Percentiles rank a stretch among this genome's conserved stretches.
phyloP scores from a whole-genome alignment of 371 early-diverging fungal genomes.

The Massospora cicadina region DNA sequence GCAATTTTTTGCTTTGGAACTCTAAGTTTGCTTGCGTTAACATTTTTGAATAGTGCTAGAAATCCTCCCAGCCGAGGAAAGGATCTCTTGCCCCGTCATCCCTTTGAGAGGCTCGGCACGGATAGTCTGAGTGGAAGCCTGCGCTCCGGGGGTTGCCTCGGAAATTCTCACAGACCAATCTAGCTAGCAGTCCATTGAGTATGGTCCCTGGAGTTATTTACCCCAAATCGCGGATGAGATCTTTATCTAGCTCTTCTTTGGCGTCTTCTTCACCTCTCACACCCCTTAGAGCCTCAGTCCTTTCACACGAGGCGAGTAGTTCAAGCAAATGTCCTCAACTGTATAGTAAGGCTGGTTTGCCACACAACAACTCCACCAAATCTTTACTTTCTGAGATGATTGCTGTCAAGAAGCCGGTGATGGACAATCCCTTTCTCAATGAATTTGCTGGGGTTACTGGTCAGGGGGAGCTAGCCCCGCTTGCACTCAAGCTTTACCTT shows the following conservation, averaged over 20 bases:
- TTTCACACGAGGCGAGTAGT: background rate
- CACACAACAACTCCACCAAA: constrained; percentile 14
- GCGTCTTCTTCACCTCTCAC: background rate
- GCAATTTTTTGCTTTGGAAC: too few species aligned
- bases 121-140: background rate
- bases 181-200: background rate
- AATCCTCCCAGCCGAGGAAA: background rate
- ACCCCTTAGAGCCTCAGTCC: background rate
- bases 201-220: background rate
- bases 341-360: too few species aligned
- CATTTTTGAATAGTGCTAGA: too few species aligned
- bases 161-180: constrained; percentile 7
- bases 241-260: constrained; percentile 9
- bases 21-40: too few species aligned
- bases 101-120: background rate
- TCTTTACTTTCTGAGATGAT: constrained; percentile 47
- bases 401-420: constrained; percentile 31
- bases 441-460: constrained; percentile 42
- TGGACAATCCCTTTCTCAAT: constrained; percentile 55
- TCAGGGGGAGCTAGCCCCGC: constrained; percentile 32
- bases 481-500: constrained; percentile 44
- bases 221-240: constrained; percentile 10
- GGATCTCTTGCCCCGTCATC: background rate
- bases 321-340: constrained; percentile 9
- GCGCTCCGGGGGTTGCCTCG: background rate